phyloP scores from a whole-genome alignment of 2,329 filamentous ascomycete genomes.

The Chlorencoelia australis region DNA sequence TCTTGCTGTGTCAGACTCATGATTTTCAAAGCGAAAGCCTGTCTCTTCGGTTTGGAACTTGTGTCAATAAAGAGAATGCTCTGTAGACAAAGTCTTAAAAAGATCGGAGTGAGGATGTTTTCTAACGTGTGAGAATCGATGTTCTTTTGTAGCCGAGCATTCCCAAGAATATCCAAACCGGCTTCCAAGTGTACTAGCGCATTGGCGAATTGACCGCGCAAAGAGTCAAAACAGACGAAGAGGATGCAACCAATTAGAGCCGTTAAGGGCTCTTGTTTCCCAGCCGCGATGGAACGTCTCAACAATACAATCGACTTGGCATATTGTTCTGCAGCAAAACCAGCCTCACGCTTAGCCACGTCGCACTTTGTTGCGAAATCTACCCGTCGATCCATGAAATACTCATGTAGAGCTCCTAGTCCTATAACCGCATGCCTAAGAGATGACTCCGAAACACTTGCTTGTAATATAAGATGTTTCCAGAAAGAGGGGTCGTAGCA shows the following conservation, averaged over 20 bases:
- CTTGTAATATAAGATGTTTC: conserved; percentile 22
- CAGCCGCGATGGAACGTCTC: conserved; percentile 14
- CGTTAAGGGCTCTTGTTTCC: conserved; percentile 17
- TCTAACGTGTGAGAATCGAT: conserved; percentile 15
- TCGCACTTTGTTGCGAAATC: conserved; percentile 5
- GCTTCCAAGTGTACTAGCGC: conserved; percentile 24
- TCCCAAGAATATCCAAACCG: conserved; percentile 21
- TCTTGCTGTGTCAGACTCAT: conserved; percentile 8
- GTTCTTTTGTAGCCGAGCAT: conserved; percentile 7
- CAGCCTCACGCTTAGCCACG: conserved; percentile 5
- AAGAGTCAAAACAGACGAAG: conserved; percentile 24
- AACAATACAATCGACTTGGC: conserved; percentile 23
- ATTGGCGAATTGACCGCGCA: conserved; percentile 20
- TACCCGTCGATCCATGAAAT: conserved; percentile 15
- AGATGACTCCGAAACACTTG: conserved; percentile 17
- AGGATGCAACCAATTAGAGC: conserved; percentile 24
- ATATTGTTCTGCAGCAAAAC: conserved; percentile 23
- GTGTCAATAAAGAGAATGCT: conserved; percentile 24
- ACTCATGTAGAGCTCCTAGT: conserved; percentile 23
- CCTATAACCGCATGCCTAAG: conserved; percentile 24
- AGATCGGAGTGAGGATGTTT: conserved; percentile 18
- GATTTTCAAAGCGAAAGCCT: conserved; percentile 14
- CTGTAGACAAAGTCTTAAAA: conserved; percentile 20
- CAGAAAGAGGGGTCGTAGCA: conserved; percentile 22
- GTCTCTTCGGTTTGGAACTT: conserved; percentile 10